A percentile compares a stretch with the other conserved stretches of the same genome.
phyloP scores from a whole-genome alignment of 2,329 filamentous ascomycete species.

The Ophiocordyceps polyrhachis-furcata region DNA sequence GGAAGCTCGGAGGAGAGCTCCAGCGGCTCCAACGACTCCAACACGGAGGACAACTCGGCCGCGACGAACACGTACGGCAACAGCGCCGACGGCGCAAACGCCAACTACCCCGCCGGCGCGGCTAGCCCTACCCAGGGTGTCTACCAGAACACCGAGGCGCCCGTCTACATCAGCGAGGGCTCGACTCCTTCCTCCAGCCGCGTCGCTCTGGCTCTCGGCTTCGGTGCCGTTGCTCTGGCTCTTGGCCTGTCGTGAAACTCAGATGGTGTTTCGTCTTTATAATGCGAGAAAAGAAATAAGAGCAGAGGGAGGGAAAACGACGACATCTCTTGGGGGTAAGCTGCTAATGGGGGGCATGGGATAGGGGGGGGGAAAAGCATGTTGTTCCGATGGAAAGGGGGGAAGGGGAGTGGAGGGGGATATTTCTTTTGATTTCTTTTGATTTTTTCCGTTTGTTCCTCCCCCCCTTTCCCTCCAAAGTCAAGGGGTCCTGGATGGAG shows the following conservation, averaged over 20 bases:
- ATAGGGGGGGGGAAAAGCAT: background rate
- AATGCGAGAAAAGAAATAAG: background rate
- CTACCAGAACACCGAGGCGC: slow-evolving; percentile 1
- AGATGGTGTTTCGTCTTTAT: background rate
- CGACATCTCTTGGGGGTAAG: background rate
- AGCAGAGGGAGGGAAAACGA: background rate
- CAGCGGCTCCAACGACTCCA: background rate
- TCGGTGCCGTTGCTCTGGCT: slow-evolving; percentile 2
- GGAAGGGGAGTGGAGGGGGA: background rate
- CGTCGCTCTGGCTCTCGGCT: slow-evolving; percentile 1
- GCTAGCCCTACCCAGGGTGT: background rate
- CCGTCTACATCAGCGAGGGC: slow-evolving; percentile 3
- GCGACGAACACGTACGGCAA: background rate
- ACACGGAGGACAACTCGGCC: background rate
- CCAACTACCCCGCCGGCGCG: background rate
- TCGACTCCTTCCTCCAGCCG: background rate
- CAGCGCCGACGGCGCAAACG: background rate
- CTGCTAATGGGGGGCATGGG: background rate
- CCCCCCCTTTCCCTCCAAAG: no score
- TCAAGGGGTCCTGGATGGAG: no score
- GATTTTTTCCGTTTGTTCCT: no score
- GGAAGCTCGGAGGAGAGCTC: background rate
- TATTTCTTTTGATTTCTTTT: background rate
- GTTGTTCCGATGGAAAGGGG: background rate
- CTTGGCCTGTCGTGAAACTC: slow-evolving; percentile 1